phyloP scores from a whole-genome alignment of 2,329 filamentous ascomycete species.

The Venturia effusa region DNA sequence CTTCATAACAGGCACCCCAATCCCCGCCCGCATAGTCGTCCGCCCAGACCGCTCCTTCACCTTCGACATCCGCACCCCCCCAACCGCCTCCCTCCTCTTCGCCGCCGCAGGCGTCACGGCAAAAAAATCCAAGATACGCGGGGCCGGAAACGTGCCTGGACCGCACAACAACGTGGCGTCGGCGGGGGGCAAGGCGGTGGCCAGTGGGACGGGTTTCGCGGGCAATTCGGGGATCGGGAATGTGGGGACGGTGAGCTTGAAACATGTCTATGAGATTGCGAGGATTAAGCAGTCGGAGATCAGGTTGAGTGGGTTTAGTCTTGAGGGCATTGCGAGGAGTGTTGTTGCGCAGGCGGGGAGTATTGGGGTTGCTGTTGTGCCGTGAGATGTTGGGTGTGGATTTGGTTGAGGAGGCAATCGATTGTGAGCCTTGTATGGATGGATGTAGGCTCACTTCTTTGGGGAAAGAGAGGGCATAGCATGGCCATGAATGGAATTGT shows the following conservation, averaged over 20 bases:
- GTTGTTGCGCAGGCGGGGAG: constrained; percentile 47
- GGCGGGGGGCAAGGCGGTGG: constrained; percentile 24
- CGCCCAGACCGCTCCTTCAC: constrained; percentile 86
- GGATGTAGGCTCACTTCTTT: neutral
- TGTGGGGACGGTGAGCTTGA: constrained; percentile 79
- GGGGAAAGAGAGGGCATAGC: neutral
- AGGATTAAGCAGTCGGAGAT: constrained; percentile 67
- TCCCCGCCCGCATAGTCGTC: constrained; percentile 83
- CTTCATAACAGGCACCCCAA: constrained; percentile 70
- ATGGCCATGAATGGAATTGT: neutral
- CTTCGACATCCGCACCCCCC: constrained; percentile 88
- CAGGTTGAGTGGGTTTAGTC: constrained; percentile 54
- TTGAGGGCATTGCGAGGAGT: constrained; percentile 71
- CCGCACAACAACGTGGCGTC: constrained; percentile 29
- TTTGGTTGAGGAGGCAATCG: neutral
- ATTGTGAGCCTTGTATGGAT: neutral
- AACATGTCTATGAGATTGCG: constrained; percentile 96
- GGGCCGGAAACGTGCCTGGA: constrained; percentile 47
- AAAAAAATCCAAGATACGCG: constrained; percentile 63
- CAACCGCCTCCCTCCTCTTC: constrained; percentile 83
- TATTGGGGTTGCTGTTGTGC: constrained; percentile 39
- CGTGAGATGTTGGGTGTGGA: constrained; percentile 20
- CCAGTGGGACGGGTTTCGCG: constrained; percentile 18
- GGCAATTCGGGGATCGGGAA: constrained; percentile 60
- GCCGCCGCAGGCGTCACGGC: constrained; percentile 66